Conservation (phyloP, 495 filamentous ascomycete genomes). For the Choiromyces venosus region DNA sequence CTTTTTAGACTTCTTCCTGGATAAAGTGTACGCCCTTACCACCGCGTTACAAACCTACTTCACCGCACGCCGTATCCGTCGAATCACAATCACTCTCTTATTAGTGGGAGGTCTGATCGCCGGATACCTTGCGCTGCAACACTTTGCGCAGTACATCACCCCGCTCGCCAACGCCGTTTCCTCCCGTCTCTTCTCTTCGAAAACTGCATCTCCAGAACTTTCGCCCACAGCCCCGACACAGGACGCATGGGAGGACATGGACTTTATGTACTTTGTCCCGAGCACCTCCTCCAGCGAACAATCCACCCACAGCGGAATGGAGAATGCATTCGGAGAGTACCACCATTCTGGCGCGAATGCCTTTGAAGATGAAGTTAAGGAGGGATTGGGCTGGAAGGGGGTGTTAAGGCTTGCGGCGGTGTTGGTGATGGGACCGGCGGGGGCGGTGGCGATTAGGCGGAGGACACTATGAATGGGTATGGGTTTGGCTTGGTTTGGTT, state of each 20-base stretch:
- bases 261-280: constrained; percentile 31
- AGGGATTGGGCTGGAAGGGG: constrained; percentile 20
- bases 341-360: constrained; percentile 7
- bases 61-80: constrained; percentile 9
- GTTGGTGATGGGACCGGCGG: constrained; percentile 18
- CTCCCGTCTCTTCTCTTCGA: neutral
- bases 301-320: constrained; percentile 13
- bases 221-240: constrained; percentile 4
- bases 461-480: constrained; percentile 22
- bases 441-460: constrained; percentile 26
- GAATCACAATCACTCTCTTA: constrained; percentile 9
- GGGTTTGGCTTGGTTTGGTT: constrained; percentile 8
- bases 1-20: neutral
- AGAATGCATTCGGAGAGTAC: constrained; percentile 23
- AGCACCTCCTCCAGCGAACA: constrained; percentile 4
- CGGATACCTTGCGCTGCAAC: constrained; percentile 24
- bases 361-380: constrained; percentile 16
- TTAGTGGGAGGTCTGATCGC: constrained; percentile 15
- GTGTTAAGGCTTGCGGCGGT: constrained; percentile 19
- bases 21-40: neutral
- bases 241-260: constrained; percentile 29
- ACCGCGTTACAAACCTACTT: constrained; percentile 11
- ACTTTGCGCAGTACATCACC: constrained; percentile 1
- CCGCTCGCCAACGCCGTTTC: constrained; percentile 9
- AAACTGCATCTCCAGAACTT: neutral